phyloP scores from a whole-genome alignment of 2,329 filamentous ascomycete species.

The Esteya vermicola region DNA sequence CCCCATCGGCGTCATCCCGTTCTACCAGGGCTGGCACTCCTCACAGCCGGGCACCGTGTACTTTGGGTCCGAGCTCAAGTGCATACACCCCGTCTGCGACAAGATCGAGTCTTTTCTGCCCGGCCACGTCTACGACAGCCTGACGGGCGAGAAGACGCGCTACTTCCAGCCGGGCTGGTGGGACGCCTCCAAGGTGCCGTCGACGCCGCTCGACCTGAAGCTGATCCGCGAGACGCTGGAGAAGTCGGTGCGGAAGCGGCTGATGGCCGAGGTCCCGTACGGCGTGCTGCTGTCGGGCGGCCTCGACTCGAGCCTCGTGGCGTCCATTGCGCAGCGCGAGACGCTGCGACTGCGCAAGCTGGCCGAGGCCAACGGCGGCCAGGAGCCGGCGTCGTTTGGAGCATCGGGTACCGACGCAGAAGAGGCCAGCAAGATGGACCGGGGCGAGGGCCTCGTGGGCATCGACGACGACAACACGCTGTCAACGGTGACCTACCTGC shows the following conservation, averaged over 20 bases:
- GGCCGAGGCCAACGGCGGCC: conserved; percentile 33
- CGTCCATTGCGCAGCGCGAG: conserved; percentile 89
- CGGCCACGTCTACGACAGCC: conserved; percentile 90
- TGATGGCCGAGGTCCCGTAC: conserved; percentile 98
- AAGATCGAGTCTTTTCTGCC: conserved; percentile 89
- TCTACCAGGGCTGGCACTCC: conserved; percentile 90
- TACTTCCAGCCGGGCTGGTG: conserved; percentile 93
- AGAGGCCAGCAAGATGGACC: conserved; percentile 42
- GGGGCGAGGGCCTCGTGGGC: conserved; percentile 66
- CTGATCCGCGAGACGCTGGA: conserved; percentile 69
- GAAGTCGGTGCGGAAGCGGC: conserved; percentile 81
- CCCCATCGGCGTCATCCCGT: conserved; percentile 91
- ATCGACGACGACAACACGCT: conserved; percentile 88
- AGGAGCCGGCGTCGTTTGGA: conserved; percentile 30
- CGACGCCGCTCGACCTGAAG: conserved; percentile 71
- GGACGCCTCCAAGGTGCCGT: conserved; percentile 66
- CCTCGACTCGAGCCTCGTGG: conserved; percentile 88
- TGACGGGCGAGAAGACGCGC: conserved; percentile 67
- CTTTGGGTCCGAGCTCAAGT: conserved; percentile 97
- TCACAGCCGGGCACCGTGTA: conserved; percentile 72
- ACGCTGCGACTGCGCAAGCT: conserved; percentile 62
- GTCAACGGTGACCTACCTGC: conserved; percentile 78
- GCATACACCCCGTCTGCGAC: conserved; percentile 83
- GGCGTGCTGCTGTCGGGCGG: conserved; percentile 91
- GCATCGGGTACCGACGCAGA: conserved; percentile 18